Base-by-base conservation (phyloP, 129 eudicot species). In the Pittosporum tobira region DNA sequence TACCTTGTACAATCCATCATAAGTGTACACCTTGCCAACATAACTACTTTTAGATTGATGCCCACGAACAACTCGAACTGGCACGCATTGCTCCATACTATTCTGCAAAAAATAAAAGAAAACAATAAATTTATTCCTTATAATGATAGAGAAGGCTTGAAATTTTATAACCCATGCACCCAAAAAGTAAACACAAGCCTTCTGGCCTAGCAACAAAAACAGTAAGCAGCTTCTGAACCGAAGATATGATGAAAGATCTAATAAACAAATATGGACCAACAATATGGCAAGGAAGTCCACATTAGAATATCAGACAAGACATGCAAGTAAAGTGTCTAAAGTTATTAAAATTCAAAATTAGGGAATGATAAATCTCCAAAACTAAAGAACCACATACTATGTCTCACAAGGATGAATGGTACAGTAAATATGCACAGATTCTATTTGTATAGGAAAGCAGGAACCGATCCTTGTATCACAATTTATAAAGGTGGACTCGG, bases 1-100 rank as follows among this genome's bases (percentile, higher is more conserved):
- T 71, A 91, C 99, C 91, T 79, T 71, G 66, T 91, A 91, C 59
- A 91, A 66, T 51, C 99, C 99, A 77, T 91, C 99, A 65, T 91
- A 91, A 5, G 99, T 87, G 65, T 91, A 91, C 48, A 91, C 99
- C 68, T 78, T 87, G 27, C 96, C 96, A 9, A 81, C 99, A 62
- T 91, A 87, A 58, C 94, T 86, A 43, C 64, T 64, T 55, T 48
- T 40, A 65, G 80, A 87, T 45, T 65, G 63, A 81, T 83, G 99
- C 43, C 94, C 96, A 69, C 99, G 85, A 2, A 77, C 55, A 42
- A 91, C 96, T 67, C 99, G 71, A 18, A 91, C 90, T 1, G 99
- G 91, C 63, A 83, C 79, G n/a, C 77, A 27, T 59, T 87, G 94
- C 25, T 77, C 81, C 84, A 70, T 67, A 57, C 75, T 63, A 48